Evolutionary conservation across 345 rosid species (phyloP).

Genomic region (Eucalyptus cladocalyx): DNA sequence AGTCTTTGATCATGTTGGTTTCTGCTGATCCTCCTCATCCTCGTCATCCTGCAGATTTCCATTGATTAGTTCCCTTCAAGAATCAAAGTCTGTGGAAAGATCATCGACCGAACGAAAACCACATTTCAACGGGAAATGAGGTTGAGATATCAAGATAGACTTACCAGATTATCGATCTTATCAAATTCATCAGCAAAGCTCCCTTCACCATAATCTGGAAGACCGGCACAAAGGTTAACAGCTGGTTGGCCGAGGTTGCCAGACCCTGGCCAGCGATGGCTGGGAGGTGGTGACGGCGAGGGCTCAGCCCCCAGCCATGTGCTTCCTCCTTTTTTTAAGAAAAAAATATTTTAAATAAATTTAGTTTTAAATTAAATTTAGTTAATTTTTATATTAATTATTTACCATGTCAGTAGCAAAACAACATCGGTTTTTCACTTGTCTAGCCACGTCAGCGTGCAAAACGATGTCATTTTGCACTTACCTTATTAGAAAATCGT

Average conservation of each 20-base stretch:
- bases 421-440: no score
- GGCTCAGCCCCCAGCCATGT: accelerated
- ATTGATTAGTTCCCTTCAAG: background rate
- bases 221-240: background rate
- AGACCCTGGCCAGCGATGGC: accelerated
- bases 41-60: background rate
- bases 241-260: background rate
- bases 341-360: no score
- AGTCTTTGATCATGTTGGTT: background rate
- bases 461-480: no score
- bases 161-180: constrained; percentile 79
- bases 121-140: background rate
- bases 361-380: no score
- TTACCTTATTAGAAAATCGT: no score
- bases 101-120: background rate
- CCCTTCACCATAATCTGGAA: constrained; percentile 53
- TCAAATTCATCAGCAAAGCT: constrained; percentile 83
- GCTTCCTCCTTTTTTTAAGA: accelerated
- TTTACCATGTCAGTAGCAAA: no score
- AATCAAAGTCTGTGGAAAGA: background rate
- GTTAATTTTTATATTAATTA: no score
- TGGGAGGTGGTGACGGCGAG: accelerated
- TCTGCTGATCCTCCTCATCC: background rate
- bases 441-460: no score
- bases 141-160: background rate